Base-by-base conservation (phyloP, 371 early-diverging fungal species). In the Mucor ambiguus region DNA sequence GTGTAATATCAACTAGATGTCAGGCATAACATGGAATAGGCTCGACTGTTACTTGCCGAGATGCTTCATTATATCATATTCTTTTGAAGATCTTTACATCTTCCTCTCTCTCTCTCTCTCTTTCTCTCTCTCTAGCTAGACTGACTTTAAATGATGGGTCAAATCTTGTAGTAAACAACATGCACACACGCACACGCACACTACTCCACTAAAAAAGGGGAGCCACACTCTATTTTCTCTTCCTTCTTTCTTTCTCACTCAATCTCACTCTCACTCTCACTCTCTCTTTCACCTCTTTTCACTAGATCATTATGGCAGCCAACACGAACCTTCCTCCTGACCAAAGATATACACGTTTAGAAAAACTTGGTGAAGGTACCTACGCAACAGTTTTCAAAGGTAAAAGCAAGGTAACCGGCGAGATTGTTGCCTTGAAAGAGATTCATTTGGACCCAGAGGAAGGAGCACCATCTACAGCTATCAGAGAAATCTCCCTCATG, bases 311-410 rank as follows among this genome's bases (percentile, higher is more conserved):
- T 44, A 66, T 71, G 67, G 69, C 60, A 66, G 46, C 73, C 18
- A 69, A 72, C 52, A 69, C 58, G 38, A 67, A 58, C 24, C 48
- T 61, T 56, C 58, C 62, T 5, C 80, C 78, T 29, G 78, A 79
- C 44, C 71, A 85, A 64, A 79, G 86, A 57, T 97, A 94, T 79
- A 78, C 89, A 64, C 90, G 92, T 58, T 79, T 92, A 48, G 96
- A 96, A 75, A 96, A 97, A 81, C 88, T 99, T 61, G 98, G 98
- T 46, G 98, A 98, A 85, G 99, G 99, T 37, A 99, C 99, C 29
- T 99, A 99, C 74, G 99, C 98, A n/a, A 96, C 94, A 8, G 99
- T 99, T n/a, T 99, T 92, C 88, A 99, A 98, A 85, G 99, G 98
- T 68, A 88, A 92, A 81, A 92, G 90, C 71, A 88, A 90, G 70